These are phyloP conservation scores for Suhomyces vadensis DNA, from an alignment of 805 yeast genomes.

Conservation along the genomic window DNA sequence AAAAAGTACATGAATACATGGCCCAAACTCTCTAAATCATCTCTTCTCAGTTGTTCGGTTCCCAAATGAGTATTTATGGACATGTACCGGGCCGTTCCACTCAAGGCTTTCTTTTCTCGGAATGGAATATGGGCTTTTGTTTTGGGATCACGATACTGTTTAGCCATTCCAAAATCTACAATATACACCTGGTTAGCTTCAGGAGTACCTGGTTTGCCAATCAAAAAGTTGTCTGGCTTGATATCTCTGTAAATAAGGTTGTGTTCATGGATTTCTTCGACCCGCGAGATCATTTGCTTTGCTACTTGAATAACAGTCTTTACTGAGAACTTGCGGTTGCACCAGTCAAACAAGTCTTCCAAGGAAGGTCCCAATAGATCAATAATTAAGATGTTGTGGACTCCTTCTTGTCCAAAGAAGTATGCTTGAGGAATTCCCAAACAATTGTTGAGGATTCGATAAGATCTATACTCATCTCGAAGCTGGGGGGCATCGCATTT, in stretches of 20 bases:
- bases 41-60: conserved; percentile 94
- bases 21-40: conserved; percentile 94
- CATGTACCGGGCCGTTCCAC: conserved; percentile 99
- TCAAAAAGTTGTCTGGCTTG: conserved; percentile 94
- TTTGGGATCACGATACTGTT: conserved; percentile 94
- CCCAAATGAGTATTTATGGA: conserved; percentile 96
- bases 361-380: conserved; percentile 94
- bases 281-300: conserved; percentile 87
- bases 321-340: conserved; percentile 83
- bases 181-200: conserved; percentile 84
- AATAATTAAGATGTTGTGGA: conserved; percentile 91
- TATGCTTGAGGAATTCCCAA: conserved; percentile 94
- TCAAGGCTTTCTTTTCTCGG: conserved; percentile 90
- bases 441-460: conserved; percentile 78
- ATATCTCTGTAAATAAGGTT: conserved; percentile 94
- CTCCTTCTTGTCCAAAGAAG: conserved; percentile 97
- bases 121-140: conserved; percentile 95
- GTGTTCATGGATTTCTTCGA: conserved; percentile 84
- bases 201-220: conserved; percentile 83
- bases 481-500: conserved; percentile 97
- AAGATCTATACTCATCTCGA: conserved; percentile 95
- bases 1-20: conserved; percentile 95
- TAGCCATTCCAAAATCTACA: conserved; percentile 99
- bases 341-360: conserved; percentile 98
- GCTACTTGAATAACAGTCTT: conserved; percentile 94